These are phyloP conservation scores for Zygotorulaspora danielsina DNA, from an alignment of 805 yeast species.

Conservation along the genomic window DNA sequence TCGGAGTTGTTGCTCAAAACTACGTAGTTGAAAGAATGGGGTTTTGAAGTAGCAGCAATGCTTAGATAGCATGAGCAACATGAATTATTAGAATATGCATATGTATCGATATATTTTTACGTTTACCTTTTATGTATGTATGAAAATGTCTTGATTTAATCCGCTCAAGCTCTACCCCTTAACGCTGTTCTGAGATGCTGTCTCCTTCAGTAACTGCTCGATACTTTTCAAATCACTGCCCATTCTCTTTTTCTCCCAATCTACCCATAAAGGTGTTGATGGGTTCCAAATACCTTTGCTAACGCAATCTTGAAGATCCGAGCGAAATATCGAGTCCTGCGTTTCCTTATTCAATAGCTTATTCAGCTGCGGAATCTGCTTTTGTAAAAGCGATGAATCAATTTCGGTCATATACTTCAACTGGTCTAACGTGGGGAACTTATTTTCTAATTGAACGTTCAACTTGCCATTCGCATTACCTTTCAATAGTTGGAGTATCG, in stretches of 20 bases:
- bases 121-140: too few species aligned
- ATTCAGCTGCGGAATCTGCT: slow-evolving; percentile 22
- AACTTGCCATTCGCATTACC: slow-evolving; percentile 16
- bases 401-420: slow-evolving; percentile 25
- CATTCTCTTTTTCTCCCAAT: slow-evolving; percentile 33
- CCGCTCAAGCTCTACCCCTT: too few species aligned
- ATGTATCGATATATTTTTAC: too few species aligned
- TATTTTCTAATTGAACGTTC: slow-evolving; percentile 23
- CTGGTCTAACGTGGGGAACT: slow-evolving; percentile 33
- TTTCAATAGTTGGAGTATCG: slow-evolving; percentile 16
- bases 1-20: slow-evolving; percentile 86
- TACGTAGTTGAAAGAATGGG: slow-evolving; percentile 83
- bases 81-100: too few species aligned
- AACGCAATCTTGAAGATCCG: slow-evolving; percentile 21
- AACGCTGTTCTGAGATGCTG: too few species aligned
- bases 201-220: slow-evolving; percentile 9
- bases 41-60: slow-evolving; percentile 15
- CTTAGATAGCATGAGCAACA: too few species aligned
- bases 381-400: slow-evolving; percentile 12
- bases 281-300: slow-evolving; percentile 25
- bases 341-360: slow-evolving; percentile 14
- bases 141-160: too few species aligned
- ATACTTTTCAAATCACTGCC: slow-evolving; percentile 26
- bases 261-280: slow-evolving; percentile 31
- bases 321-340: slow-evolving; percentile 21